Conservation (phyloP, 805 yeast species). For the Isabelozyma gotoi region DNA sequence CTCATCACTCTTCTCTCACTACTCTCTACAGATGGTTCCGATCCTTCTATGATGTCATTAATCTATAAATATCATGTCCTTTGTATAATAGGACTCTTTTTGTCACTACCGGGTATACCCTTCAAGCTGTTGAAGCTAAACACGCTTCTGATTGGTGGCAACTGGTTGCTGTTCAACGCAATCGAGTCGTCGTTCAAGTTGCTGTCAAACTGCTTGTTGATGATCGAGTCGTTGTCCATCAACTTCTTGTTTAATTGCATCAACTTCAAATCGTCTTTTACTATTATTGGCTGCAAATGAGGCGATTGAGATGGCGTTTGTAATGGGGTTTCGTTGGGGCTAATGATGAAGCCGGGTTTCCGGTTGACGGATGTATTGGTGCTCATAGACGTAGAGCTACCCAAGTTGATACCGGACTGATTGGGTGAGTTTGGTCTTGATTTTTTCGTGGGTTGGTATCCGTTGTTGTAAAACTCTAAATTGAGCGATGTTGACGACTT, state of each 20-base stretch:
- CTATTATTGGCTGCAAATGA: constrained; percentile 29
- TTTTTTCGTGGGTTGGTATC: constrained; percentile 30
- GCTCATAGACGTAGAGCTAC: constrained; percentile 2
- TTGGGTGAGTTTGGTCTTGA: constrained; percentile 51
- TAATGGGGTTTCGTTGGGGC: constrained; percentile 48
- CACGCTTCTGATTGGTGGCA: constrained; percentile 43
- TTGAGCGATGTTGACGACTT: constrained; percentile 32
- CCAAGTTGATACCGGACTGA: constrained; percentile 7
- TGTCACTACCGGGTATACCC: background rate
- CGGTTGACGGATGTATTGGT: background rate
- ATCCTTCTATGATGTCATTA: background rate
- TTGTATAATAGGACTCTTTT: background rate
- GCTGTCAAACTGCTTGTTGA: constrained; percentile 8
- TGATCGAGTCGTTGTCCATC: constrained; percentile 7
- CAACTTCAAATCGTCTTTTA: constrained; percentile 5
- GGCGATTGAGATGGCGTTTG: constrained; percentile 53
- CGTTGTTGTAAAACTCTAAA: constrained; percentile 27
- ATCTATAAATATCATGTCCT: background rate
- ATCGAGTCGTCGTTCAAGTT: constrained; percentile 17
- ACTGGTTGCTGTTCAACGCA: constrained; percentile 39
- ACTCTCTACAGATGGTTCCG: no score
- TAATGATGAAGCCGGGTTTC: constrained; percentile 24
- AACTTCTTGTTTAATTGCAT: constrained; percentile 24
- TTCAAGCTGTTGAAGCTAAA: constrained; percentile 22
- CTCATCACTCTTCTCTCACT: no score